Evolutionary conservation across 139 green algal genomes (phyloP).

Genomic region (Micractinium sp.): DNA sequence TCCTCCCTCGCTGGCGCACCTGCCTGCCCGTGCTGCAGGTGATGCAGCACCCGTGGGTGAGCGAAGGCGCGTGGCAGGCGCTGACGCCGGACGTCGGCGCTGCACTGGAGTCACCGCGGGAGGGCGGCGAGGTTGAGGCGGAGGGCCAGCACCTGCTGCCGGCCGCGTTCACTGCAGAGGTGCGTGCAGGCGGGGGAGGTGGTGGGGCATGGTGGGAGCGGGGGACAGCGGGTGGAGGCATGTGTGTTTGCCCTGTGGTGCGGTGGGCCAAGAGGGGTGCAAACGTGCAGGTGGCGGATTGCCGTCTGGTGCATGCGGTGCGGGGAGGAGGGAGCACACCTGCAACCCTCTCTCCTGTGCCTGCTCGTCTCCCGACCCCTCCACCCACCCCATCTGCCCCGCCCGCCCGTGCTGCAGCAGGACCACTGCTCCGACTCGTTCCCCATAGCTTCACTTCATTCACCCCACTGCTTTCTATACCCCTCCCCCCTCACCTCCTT

Average conservation of each 20-base stretch:
- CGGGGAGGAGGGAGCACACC: too few relatives aligned
- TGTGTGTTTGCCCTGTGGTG: too few relatives aligned
- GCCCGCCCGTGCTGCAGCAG: too few relatives aligned
- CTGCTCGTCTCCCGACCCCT: neutral
- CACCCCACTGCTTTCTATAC: neutral
- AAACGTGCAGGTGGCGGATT: too few relatives aligned
- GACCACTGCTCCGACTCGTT: too few relatives aligned
- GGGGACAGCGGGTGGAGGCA: too few relatives aligned
- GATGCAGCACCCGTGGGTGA: slow-evolving; percentile 46
- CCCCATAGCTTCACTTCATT: neutral
- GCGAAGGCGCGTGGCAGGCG: slow-evolving; percentile 6
- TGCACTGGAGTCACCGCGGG: neutral
- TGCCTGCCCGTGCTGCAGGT: neutral
- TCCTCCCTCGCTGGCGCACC: neutral
- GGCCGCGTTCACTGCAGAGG: neutral
- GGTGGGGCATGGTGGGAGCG: too few relatives aligned
- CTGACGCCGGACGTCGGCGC: neutral
- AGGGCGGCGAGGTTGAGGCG: neutral
- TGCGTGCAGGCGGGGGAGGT: neutral
- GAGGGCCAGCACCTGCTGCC: neutral
- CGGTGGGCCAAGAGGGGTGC: too few relatives aligned
- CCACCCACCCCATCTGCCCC: too few relatives aligned
- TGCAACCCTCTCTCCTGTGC: neutral
- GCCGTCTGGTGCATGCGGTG: too few relatives aligned
- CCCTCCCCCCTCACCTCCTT: too few relatives aligned